Percentiles rank a stretch among this genome's conserved stretches.
phyloP scores from a whole-genome alignment of 768 basidiomycete genomes.

The Collybia sp. region DNA sequence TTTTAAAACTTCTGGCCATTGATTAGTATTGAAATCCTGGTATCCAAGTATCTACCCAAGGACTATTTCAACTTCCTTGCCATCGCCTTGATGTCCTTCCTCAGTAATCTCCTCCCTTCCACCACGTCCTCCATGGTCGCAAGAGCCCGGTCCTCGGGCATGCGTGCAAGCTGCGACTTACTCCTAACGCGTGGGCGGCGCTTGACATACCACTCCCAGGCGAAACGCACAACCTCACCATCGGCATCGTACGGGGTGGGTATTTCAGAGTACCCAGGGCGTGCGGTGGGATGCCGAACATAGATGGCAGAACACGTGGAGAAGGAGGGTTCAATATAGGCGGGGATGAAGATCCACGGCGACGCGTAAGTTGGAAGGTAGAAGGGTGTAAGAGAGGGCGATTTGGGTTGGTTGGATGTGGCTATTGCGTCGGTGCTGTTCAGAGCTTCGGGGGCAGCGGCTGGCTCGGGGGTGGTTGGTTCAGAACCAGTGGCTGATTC shows the following conservation, averaged over 20 bases:
- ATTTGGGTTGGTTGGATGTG: slow-evolving; percentile 3
- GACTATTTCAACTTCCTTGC: not conserved
- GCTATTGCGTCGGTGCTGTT: slow-evolving; percentile 1
- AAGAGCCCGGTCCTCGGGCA: slow-evolving; percentile 61
- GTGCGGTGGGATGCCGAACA: slow-evolving; percentile 92
- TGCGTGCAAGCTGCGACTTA: slow-evolving; percentile 52
- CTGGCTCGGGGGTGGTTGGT: not conserved
- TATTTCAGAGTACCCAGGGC: slow-evolving; percentile 94
- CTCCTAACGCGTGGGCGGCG: slow-evolving; percentile 65
- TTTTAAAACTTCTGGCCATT: too few relatives aligned
- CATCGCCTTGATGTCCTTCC: slow-evolving; percentile 17
- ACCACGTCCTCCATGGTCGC: slow-evolving; percentile 26
- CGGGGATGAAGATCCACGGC: slow-evolving; percentile 91
- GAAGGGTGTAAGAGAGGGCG: slow-evolving; percentile 58
- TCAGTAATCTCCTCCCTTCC: slow-evolving; percentile 17
- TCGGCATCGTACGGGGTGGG: slow-evolving; percentile 96
- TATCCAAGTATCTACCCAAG: too few relatives aligned
- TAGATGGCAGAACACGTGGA: slow-evolving; percentile 88
- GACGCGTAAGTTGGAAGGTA: slow-evolving; percentile 82
- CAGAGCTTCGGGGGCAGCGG: slow-evolving; percentile 1
- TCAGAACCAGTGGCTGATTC: slow-evolving; percentile 1
- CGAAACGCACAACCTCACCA: slow-evolving; percentile 84
- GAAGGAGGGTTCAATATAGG: slow-evolving; percentile 83
- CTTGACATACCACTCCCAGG: slow-evolving; percentile 95
- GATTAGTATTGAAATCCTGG: too few relatives aligned